phyloP scores from a whole-genome alignment of 108 stramenopile species.

The Conticribra weissflogii region DNA sequence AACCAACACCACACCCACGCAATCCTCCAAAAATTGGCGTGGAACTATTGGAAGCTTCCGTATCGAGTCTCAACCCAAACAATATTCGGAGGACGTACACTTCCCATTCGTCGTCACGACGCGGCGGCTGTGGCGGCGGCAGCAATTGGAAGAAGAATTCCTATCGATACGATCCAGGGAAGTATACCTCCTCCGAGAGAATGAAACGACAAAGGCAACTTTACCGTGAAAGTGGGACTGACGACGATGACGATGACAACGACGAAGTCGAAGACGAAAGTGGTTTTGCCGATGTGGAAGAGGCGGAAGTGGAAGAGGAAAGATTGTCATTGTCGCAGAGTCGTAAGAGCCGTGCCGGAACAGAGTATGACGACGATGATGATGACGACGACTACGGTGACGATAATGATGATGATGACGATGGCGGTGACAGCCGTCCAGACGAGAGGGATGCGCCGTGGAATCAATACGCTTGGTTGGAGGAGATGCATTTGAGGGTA shows the following conservation, averaged over 20 bases:
- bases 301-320: constrained; percentile 22
- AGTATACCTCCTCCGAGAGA: too few relatives aligned
- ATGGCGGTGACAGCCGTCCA: constrained; percentile 20
- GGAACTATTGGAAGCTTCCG: constrained; percentile 74
- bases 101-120: too few relatives aligned
- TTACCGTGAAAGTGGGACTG: not conserved
- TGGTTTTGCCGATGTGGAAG: constrained; percentile 42
- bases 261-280: constrained; percentile 22
- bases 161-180: constrained; percentile 61
- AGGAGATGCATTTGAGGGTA: constrained; percentile 74
- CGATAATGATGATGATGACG: constrained; percentile 20
- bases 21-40: constrained; percentile 57
- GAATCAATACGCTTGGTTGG: constrained; percentile 92
- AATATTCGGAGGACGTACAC: constrained; percentile 73
- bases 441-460: constrained; percentile 75
- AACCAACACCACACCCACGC: too few relatives aligned
- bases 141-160: constrained; percentile 54
- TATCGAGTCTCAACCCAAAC: constrained; percentile 72
- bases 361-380: constrained; percentile 1
- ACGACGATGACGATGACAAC: not conserved
- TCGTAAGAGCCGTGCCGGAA: not conserved
- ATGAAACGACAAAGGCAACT: too few relatives aligned
- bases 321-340: not conserved
- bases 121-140: too few relatives aligned
- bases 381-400: not conserved